A percentile compares a stretch with the other conserved stretches of the same genome.
phyloP scores from a whole-genome alignment of 1,284 basidiomycete genomes.

The Somion occarium region DNA sequence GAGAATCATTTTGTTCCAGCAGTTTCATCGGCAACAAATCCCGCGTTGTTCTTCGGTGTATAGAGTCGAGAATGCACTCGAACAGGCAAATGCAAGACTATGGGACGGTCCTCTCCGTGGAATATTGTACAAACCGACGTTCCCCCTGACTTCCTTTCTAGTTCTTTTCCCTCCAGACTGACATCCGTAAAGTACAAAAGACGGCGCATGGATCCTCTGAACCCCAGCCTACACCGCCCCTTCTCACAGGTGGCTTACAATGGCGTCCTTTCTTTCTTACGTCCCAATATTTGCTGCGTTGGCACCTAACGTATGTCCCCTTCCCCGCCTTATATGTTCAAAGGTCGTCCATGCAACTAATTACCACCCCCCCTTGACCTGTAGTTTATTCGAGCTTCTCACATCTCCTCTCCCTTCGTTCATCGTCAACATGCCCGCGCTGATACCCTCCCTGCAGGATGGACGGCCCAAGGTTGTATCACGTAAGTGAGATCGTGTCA shows the following conservation, averaged over 20 bases:
- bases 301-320: background rate
- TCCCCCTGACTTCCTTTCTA: background rate
- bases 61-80: background rate
- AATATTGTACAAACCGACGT: background rate
- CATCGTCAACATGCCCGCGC: conserved; percentile 5
- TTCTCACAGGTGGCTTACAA: background rate
- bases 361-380: background rate
- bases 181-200: conserved; percentile 8
- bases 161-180: background rate
- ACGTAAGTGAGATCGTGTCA: conserved; percentile 34
- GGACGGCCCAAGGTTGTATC: conserved; percentile 61
- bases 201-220: background rate
- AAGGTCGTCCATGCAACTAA: conserved; percentile 2
- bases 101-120: background rate
- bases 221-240: conserved; percentile 5
- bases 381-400: conserved; percentile 14
- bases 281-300: background rate
- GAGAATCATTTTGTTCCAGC: no score
- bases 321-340: background rate
- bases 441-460: conserved; percentile 41
- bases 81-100: background rate
- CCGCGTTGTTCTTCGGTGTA: no score
- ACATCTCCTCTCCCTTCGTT: conserved; percentile 5
- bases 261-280: conserved; percentile 2
- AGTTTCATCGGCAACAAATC: no score